Conservation (phyloP, 768 basidiomycete genomes). For the Collybia sp. region DNA sequence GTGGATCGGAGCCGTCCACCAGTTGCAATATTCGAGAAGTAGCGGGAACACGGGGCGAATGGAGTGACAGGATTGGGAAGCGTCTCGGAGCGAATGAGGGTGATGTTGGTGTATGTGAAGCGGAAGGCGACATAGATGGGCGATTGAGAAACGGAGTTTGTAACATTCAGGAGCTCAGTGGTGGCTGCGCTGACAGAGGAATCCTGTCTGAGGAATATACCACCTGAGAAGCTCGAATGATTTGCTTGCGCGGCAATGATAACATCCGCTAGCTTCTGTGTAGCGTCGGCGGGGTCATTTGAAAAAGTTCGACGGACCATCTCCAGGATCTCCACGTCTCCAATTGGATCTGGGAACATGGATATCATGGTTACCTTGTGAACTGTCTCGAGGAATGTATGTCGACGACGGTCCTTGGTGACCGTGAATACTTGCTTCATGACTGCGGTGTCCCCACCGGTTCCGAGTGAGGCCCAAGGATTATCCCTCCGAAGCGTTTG, state of each 20-base stretch:
- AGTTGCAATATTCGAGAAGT: too few species aligned
- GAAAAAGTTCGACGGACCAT: conserved; percentile 9
- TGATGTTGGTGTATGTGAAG: conserved; percentile 3
- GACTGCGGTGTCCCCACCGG: conserved; percentile 9
- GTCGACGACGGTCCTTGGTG: conserved; percentile 10
- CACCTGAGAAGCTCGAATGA: conserved; percentile 5
- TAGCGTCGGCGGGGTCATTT: not conserved
- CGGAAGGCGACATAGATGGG: conserved; percentile 1
- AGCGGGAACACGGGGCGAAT: conserved; percentile 4
- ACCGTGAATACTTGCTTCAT: conserved; percentile 18
- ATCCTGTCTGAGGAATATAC: conserved; percentile 6
- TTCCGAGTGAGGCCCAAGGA: not conserved
- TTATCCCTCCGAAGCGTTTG: too few species aligned
- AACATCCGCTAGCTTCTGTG: conserved; percentile 3
- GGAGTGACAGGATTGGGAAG: conserved; percentile 7
- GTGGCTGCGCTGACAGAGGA: conserved; percentile 3
- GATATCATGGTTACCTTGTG: conserved; percentile 10
- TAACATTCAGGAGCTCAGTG: conserved; percentile 6
- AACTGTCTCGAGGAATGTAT: conserved; percentile 14
- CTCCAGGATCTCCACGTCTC: conserved; percentile 8
- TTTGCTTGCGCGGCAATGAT: conserved; percentile 6
- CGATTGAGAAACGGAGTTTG: not conserved
- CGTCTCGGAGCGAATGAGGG: conserved; percentile 9
- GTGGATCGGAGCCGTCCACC: too few species aligned
- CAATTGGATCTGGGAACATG: not conserved